phyloP scores from a whole-genome alignment of 83 land plant species.

The Picea mariana region DNA sequence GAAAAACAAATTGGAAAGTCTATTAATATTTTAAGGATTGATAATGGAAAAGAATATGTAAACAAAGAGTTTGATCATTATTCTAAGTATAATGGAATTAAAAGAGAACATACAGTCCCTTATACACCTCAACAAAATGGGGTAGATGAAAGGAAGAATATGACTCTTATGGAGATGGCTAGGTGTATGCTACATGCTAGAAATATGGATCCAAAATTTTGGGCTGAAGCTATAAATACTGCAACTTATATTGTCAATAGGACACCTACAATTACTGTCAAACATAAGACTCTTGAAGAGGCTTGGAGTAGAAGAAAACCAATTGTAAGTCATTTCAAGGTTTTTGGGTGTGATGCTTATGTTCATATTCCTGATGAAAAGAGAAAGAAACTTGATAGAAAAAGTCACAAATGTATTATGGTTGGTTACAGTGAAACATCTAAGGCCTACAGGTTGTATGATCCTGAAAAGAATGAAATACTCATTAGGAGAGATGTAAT shows the following conservation, averaged over 20 bases:
- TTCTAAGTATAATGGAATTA: background rate
- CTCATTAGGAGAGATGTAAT: background rate
- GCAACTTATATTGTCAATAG: background rate
- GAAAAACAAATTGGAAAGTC: background rate
- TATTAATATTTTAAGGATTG: background rate
- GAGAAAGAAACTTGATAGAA: background rate
- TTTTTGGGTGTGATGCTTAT: background rate
- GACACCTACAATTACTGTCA: background rate
- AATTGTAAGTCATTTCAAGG: background rate
- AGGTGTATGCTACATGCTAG: conserved; percentile 2
- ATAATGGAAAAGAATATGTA: background rate
- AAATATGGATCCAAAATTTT: conserved; percentile 12
- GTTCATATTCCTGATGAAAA: background rate
- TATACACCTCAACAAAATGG: conserved; percentile 21
- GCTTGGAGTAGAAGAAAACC: background rate
- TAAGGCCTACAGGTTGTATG: background rate
- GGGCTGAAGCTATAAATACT: background rate
- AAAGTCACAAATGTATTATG: background rate
- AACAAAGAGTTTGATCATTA: background rate
- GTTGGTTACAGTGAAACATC: background rate
- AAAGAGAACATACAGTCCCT: background rate
- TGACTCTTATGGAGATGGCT: conserved; percentile 11
- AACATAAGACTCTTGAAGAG: background rate
- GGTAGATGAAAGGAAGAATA: conserved; percentile 21
- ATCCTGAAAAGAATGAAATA: background rate